phyloP scores from a whole-genome alignment of 345 rosid genomes.

The Rhodomyrtus tomentosa region DNA sequence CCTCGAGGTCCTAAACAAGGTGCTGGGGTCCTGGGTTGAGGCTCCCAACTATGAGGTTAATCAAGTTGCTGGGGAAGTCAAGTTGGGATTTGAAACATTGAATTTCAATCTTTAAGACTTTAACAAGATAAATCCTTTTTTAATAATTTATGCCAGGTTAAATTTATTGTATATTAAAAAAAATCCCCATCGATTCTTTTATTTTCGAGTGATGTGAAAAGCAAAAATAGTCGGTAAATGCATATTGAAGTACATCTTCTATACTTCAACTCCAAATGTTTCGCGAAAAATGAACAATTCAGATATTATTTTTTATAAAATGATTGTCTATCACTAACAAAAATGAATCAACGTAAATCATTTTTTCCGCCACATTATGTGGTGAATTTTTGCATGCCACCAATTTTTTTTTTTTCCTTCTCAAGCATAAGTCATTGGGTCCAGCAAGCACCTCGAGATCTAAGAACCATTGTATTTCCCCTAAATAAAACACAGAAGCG shows the following conservation, averaged over 20 bases:
- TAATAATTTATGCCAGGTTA: neutral
- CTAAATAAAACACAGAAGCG: neutral
- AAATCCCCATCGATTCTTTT: neutral
- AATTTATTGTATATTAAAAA: neutral
- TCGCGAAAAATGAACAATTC: neutral
- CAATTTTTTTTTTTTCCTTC: neutral
- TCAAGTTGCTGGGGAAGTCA: no score
- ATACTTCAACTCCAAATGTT: neutral
- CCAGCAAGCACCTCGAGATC: neutral
- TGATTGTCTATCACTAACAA: no score
- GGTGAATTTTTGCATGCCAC: neutral
- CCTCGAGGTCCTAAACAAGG: no score
- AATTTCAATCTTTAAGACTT: no score
- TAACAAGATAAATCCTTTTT: no score
- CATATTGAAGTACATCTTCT: neutral
- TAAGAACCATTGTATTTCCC: neutral
- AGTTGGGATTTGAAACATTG: no score
- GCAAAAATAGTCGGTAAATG: neutral
- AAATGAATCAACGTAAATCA: no score
- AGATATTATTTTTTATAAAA: no score
- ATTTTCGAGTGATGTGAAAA: neutral
- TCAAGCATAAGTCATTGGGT: neutral
- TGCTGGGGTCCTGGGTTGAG: no score
- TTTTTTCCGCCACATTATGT: neutral
- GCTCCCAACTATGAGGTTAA: no score